Evolutionary conservation across 2,329 filamentous ascomycete species (phyloP).

Genomic region (Delphinella strobiligena): DNA sequence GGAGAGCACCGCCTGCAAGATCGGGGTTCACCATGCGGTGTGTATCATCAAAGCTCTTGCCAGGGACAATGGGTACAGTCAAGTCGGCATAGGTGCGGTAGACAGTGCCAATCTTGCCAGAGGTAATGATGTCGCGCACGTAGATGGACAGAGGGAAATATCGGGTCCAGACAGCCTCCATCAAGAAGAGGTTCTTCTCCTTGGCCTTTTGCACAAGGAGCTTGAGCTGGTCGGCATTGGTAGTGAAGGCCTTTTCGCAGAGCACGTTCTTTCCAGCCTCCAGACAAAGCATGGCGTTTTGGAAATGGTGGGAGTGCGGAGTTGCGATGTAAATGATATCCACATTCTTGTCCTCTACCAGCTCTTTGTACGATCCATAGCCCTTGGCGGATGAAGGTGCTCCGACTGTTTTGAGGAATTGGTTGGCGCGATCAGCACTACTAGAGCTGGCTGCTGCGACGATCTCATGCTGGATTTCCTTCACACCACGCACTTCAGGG

Average conservation of each 20-base stretch:
- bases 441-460: slow-evolving; percentile 71
- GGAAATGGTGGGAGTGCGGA: slow-evolving; percentile 86
- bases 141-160: slow-evolving; percentile 77
- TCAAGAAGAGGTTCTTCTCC: slow-evolving; percentile 59
- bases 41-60: slow-evolving; percentile 46
- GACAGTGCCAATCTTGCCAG: slow-evolving; percentile 43
- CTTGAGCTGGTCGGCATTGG: slow-evolving; percentile 65
- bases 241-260: slow-evolving; percentile 83
- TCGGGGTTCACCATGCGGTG: slow-evolving; percentile 76
- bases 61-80: slow-evolving; percentile 48
- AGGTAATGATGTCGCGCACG: slow-evolving; percentile 52
- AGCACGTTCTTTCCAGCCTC: slow-evolving; percentile 78
- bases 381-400: slow-evolving; percentile 56
- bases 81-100: slow-evolving; percentile 45
- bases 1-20: slow-evolving; percentile 67
- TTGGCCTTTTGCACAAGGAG: slow-evolving; percentile 60
- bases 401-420: slow-evolving; percentile 60
- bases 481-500: slow-evolving; percentile 54
- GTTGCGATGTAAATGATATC: slow-evolving; percentile 85
- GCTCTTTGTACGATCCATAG: slow-evolving; percentile 72
- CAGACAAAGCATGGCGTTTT: slow-evolving; percentile 76
- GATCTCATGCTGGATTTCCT: slow-evolving; percentile 64
- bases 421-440: slow-evolving; percentile 53
- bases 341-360: slow-evolving; percentile 65
- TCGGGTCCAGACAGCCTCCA: slow-evolving; percentile 77